Percentiles rank a stretch among this genome's conserved stretches.
phyloP scores from a whole-genome alignment of 768 basidiomycete genomes.

The Lyophyllum decastes region DNA sequence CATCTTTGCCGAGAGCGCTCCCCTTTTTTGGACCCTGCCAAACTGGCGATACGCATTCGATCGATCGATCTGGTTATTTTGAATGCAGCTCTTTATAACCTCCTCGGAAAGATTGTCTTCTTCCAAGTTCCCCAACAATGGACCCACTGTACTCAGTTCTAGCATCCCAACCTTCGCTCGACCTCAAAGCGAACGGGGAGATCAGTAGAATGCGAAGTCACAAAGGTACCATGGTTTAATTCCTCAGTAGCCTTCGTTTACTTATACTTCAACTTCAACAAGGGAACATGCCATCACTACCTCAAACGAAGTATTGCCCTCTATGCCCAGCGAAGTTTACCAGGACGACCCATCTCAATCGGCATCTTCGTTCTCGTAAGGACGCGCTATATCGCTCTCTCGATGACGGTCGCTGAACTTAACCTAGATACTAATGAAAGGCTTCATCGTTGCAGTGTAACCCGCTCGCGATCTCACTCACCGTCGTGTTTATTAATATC shows the following conservation, averaged over 20 bases:
- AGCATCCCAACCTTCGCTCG: slow-evolving; percentile 29
- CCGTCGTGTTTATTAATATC: slow-evolving; percentile 8
- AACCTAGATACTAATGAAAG: slow-evolving; percentile 65
- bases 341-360: slow-evolving; percentile 71
- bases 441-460: slow-evolving; percentile 63
- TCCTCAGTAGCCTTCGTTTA: not conserved
- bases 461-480: slow-evolving; percentile 11
- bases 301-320: slow-evolving; percentile 69
- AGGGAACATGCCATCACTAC: slow-evolving; percentile 72
- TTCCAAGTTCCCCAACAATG: slow-evolving; percentile 28
- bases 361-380: slow-evolving; percentile 73
- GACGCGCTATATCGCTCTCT: slow-evolving; percentile 13
- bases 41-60: not conserved
- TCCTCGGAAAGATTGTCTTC: slow-evolving; percentile 21
- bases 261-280: slow-evolving; percentile 11
- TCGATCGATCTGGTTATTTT: slow-evolving; percentile 12
- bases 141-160: slow-evolving; percentile 27
- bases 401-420: not conserved
- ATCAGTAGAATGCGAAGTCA: slow-evolving; percentile 44
- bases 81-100: slow-evolving; percentile 30
- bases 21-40: not conserved
- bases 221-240: slow-evolving; percentile 28
- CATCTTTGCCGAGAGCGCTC: slow-evolving; percentile 6
- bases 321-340: slow-evolving; percentile 76
- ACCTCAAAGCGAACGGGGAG: slow-evolving; percentile 44